These are phyloP conservation scores for Scutellaria minor DNA, from an alignment of 257 asterid species.

Conservation along the genomic window DNA sequence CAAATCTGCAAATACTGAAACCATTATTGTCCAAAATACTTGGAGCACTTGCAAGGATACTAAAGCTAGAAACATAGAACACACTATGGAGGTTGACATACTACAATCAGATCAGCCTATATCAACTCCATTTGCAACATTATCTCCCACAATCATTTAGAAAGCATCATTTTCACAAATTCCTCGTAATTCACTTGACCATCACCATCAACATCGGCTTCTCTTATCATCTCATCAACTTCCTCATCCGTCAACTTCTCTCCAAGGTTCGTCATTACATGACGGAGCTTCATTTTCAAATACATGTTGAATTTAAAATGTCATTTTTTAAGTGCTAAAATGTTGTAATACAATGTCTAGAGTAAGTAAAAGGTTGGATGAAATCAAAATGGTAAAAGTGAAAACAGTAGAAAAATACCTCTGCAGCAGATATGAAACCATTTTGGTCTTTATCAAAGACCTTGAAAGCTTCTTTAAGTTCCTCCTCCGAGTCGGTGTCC, in stretches of 20 bases:
- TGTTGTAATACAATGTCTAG: background rate
- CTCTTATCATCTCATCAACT: slow-evolving; percentile 62
- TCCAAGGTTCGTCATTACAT: slow-evolving; percentile 63
- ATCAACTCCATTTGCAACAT: slow-evolving; percentile 16
- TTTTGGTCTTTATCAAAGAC: slow-evolving; percentile 65
- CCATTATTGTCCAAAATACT: no score
- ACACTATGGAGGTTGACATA: background rate
- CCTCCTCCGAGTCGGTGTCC: slow-evolving; percentile 70
- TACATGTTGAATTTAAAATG: background rate
- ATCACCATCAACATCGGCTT: slow-evolving; percentile 65
- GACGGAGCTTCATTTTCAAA: slow-evolving; percentile 50
- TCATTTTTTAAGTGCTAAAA: background rate
- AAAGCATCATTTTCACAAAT: slow-evolving; percentile 64
- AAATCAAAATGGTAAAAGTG: background rate
- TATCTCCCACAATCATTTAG: slow-evolving; percentile 37
- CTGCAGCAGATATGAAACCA: slow-evolving; percentile 67
- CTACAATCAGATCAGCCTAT: slow-evolving; percentile 28
- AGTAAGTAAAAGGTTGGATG: background rate
- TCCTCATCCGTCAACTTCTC: slow-evolving; percentile 68
- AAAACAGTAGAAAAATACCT: slow-evolving; percentile 40
- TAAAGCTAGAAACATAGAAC: slow-evolving; percentile 1
- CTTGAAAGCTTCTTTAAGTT: slow-evolving; percentile 62
- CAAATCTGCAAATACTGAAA: no score
- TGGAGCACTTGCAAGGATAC: background rate
- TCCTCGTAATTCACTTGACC: slow-evolving; percentile 63